phyloP scores from a whole-genome alignment of 1,284 basidiomycete species.

The Mycosarcoma mackinlayi region DNA sequence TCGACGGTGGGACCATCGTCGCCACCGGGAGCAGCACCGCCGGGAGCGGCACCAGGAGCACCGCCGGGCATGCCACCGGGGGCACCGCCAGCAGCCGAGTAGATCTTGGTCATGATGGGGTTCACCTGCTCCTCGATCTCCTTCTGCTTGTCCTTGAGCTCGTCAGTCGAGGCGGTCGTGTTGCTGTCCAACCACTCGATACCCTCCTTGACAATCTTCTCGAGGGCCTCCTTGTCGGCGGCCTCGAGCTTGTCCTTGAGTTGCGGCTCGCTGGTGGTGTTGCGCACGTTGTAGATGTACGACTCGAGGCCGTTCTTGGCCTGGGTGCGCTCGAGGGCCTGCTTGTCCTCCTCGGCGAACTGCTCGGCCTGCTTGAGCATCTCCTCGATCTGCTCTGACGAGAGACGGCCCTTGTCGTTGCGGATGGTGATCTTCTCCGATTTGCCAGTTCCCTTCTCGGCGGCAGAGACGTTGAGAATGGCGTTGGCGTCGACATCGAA shows the following conservation, averaged over 20 bases:
- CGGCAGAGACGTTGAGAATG: constrained; percentile 94
- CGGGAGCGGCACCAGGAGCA: constrained; percentile 65
- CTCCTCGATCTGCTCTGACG: constrained; percentile 97
- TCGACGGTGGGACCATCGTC: constrained; percentile 88
- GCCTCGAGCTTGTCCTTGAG: constrained; percentile 82
- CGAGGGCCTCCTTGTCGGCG: constrained; percentile 87
- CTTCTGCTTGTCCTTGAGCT: constrained; percentile 95
- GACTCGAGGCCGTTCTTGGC: constrained; percentile 86
- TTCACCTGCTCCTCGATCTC: constrained; percentile 90
- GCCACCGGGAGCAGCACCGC: constrained; percentile 58
- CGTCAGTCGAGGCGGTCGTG: constrained; percentile 92
- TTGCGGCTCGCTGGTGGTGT: constrained; percentile 72
- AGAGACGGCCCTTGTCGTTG: constrained; percentile 97
- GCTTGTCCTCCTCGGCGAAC: constrained; percentile 79
- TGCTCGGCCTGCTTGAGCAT: constrained; percentile 76
- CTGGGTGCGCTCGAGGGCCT: constrained; percentile 76
- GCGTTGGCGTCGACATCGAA: constrained; percentile 99
- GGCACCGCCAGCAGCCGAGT: constrained; percentile 74
- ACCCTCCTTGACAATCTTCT: constrained; percentile 83
- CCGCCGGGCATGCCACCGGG: constrained; percentile 74
- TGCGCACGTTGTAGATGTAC: constrained; percentile 95
- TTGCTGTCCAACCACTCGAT: constrained; percentile 89
- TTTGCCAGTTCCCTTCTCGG: constrained; percentile 98
- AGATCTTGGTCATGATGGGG: constrained; percentile 95
- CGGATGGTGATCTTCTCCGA: constrained; percentile 93